These are phyloP conservation scores for Tulasnella sp. DNA, from an alignment of 768 basidiomycete genomes.

Conservation along the genomic window DNA sequence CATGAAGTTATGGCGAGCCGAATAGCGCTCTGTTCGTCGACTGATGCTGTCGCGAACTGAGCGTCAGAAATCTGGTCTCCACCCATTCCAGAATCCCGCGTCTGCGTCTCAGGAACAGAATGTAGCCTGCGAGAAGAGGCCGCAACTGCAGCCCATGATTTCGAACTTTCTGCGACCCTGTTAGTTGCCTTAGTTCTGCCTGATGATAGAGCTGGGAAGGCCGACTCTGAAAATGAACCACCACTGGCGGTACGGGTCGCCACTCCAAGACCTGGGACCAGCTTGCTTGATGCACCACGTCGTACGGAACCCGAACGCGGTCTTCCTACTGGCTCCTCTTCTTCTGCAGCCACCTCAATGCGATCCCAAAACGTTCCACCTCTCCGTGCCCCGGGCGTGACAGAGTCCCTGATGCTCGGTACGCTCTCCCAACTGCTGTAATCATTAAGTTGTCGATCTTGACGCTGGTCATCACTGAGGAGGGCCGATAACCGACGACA, in stretches of 20 bases:
- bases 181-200: constrained; percentile 20
- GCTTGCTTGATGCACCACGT: not conserved
- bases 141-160: not conserved
- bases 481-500: constrained; percentile 78
- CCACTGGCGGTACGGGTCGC: constrained; percentile 17
- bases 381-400: constrained; percentile 45
- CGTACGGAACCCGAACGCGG: constrained; percentile 14
- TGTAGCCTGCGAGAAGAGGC: constrained; percentile 18
- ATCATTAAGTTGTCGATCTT: constrained; percentile 29
- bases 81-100: not conserved
- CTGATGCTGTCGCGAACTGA: constrained; percentile 56
- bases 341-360: constrained; percentile 67
- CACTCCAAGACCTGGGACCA: constrained; percentile 25
- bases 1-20: no score
- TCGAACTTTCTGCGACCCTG: constrained; percentile 32
- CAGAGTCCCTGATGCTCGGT: constrained; percentile 71
- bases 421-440: constrained; percentile 76
- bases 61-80: constrained; percentile 43
- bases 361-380: constrained; percentile 62
- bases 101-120: constrained; percentile 40
- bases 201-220: constrained; percentile 9
- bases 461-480: constrained; percentile 28
- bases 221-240: not conserved
- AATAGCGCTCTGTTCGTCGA: constrained; percentile 31
- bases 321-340: constrained; percentile 30